Evolutionary conservation across 2,329 filamentous ascomycete species (phyloP).

Genomic region (Monosporascus sp.): DNA sequence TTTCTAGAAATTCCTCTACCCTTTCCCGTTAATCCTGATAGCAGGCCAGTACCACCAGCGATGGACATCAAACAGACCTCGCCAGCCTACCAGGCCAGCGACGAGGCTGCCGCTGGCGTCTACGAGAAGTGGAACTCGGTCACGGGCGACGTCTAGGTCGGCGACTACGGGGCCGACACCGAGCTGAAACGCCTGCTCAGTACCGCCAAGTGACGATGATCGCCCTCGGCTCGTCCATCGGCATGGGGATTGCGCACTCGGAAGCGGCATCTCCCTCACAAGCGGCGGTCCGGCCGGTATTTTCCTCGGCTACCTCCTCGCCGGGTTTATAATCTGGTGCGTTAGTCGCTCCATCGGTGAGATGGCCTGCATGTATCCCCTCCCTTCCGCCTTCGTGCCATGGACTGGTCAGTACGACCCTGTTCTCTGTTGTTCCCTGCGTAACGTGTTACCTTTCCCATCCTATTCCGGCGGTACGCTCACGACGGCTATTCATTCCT

Average conservation of each 20-base stretch:
- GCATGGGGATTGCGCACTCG: constrained; percentile 43
- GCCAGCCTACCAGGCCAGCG: constrained; percentile 28
- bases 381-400: constrained; percentile 40
- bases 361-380: constrained; percentile 40
- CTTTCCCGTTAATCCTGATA: too few relatives aligned
- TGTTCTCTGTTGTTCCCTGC: too few relatives aligned
- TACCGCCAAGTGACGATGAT: constrained; percentile 50
- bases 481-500: neutral
- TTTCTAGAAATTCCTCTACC: too few relatives aligned
- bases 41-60: too few relatives aligned
- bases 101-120: constrained; percentile 5
- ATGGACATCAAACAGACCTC: too few relatives aligned
- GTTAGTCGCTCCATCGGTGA: constrained; percentile 41
- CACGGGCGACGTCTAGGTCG: constrained; percentile 5
- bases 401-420: constrained; percentile 27
- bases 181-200: constrained; percentile 33
- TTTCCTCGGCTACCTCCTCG: constrained; percentile 38
- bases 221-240: constrained; percentile 39
- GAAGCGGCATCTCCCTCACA: constrained; percentile 34
- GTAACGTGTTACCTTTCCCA: too few relatives aligned
- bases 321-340: constrained; percentile 41
- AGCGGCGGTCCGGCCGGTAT: constrained; percentile 37
- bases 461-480: too few relatives aligned
- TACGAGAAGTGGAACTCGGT: constrained; percentile 19
- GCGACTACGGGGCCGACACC: constrained; percentile 17